phyloP scores from a whole-genome alignment of 305 asterid species.

The Rubia tinctorum region DNA sequence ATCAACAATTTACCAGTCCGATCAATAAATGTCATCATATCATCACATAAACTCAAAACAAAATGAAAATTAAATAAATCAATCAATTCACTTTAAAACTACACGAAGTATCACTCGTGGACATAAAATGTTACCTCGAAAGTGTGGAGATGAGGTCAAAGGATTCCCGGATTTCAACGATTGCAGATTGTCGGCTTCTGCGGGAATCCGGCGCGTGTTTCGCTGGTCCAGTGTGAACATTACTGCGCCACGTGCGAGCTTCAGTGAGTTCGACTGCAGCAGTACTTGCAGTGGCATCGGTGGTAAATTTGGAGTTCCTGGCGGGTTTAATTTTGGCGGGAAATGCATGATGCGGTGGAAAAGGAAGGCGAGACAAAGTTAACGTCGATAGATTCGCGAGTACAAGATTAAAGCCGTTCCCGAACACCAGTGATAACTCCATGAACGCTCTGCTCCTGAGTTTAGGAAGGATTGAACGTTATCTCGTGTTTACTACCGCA shows the following conservation, averaged over 20 bases:
- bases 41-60: not conserved
- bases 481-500: not conserved
- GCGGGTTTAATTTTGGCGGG: constrained; percentile 17
- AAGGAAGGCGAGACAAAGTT: constrained; percentile 13
- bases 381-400: constrained; percentile 28
- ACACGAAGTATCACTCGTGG: not conserved
- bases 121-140: constrained; percentile 37
- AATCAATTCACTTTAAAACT: not conserved
- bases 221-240: constrained; percentile 19
- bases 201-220: constrained; percentile 27
- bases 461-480: not conserved
- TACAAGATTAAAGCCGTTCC: constrained; percentile 36
- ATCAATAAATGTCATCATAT: not conserved
- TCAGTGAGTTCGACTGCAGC: constrained; percentile 21
- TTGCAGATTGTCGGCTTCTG: constrained; percentile 46
- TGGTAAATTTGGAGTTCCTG: constrained; percentile 24
- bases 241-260: constrained; percentile 23
- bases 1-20: not conserved
- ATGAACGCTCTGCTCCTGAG: constrained; percentile 21
- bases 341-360: constrained; percentile 8
- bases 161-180: constrained; percentile 62
- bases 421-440: constrained; percentile 45
- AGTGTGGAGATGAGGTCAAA: constrained; percentile 75
- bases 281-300: constrained; percentile 24
- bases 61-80: not conserved